These are phyloP conservation scores for Puccinia polysora DNA, from an alignment of 1,284 basidiomycete genomes.

Conservation along the genomic window DNA sequence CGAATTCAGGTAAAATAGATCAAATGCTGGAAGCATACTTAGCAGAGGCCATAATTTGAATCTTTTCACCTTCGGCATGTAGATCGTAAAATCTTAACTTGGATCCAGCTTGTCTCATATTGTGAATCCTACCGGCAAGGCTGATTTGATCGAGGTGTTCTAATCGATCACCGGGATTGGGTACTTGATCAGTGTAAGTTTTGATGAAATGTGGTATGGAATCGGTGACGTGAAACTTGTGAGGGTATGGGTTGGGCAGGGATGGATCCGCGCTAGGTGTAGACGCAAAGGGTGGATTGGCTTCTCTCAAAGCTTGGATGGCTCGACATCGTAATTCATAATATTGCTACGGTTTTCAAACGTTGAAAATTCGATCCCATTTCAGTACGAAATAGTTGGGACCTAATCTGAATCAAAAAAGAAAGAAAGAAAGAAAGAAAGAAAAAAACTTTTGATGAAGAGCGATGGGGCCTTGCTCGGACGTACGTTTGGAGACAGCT, in stretches of 20 bases:
- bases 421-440: not conserved
- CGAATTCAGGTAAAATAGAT: not conserved
- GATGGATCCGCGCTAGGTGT: conserved; percentile 62
- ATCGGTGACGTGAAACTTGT: conserved; percentile 90
- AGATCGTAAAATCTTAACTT: conserved; percentile 95
- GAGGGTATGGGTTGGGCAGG: conserved; percentile 86
- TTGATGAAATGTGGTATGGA: conserved; percentile 75
- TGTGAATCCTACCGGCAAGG: conserved; percentile 85
- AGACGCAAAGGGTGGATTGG: conserved; percentile 37
- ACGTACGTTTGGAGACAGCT: conserved; percentile 67
- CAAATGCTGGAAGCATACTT: conserved; percentile 61
- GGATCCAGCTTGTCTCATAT: conserved; percentile 73
- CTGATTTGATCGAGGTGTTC: conserved; percentile 53
- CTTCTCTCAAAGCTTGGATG: conserved; percentile 71
- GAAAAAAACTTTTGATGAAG: not conserved
- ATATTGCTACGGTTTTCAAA: conserved; percentile 66
- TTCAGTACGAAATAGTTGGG: too few relatives aligned
- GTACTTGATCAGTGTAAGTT: conserved; percentile 57
- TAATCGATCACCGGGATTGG: conserved; percentile 37
- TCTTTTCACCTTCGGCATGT: conserved; percentile 83
- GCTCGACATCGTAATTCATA: conserved; percentile 85
- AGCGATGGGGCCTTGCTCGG: too few relatives aligned
- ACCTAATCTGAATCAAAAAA: too few relatives aligned
- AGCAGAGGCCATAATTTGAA: conserved; percentile 89
- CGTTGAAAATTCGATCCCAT: too few relatives aligned